These are phyloP conservation scores for Aspergillus aculeatinus DNA, from an alignment of 2,329 filamentous ascomycete genomes.

Conservation along the genomic window DNA sequence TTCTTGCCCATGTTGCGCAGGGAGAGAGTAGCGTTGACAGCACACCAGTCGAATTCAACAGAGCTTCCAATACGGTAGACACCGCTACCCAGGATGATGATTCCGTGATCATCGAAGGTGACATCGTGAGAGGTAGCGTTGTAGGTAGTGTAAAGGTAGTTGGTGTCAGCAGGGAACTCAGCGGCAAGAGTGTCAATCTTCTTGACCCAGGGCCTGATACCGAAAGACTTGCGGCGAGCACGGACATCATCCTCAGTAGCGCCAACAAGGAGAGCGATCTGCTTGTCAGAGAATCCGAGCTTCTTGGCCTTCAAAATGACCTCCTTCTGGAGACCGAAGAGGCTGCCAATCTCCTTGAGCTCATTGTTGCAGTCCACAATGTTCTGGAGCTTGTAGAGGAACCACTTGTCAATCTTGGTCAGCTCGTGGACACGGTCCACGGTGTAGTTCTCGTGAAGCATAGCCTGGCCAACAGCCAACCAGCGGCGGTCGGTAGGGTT, in stretches of 20 bases:
- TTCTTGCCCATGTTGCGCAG: slow-evolving; percentile 87
- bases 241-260: slow-evolving; percentile 88
- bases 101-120: slow-evolving; percentile 87
- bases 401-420: slow-evolving; percentile 99
- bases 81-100: slow-evolving; percentile 84
- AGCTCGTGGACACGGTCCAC: slow-evolving; percentile 90
- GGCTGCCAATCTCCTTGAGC: slow-evolving; percentile 77
- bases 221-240: slow-evolving; percentile 77
- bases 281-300: slow-evolving; percentile 93
- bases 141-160: slow-evolving; percentile 97
- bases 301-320: slow-evolving; percentile 91
- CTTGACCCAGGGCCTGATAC: slow-evolving; percentile 94
- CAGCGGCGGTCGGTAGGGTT: slow-evolving; percentile 96
- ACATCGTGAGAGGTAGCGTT: slow-evolving; percentile 94
- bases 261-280: slow-evolving; percentile 84
- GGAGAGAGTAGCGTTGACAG: slow-evolving; percentile 82
- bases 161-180: slow-evolving; percentile 91
- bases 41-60: slow-evolving; percentile 99
- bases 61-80: slow-evolving; percentile 98
- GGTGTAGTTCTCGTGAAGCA: slow-evolving; percentile 94
- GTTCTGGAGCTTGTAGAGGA: slow-evolving; percentile 97
- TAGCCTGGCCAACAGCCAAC: slow-evolving; percentile 95
- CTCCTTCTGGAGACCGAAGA: slow-evolving; percentile 84
- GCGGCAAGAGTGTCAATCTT: slow-evolving; percentile 97
- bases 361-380: slow-evolving; percentile 88